These are phyloP conservation scores for Andrographis paniculata DNA, from an alignment of 305 asterid genomes.

Conservation along the genomic window DNA sequence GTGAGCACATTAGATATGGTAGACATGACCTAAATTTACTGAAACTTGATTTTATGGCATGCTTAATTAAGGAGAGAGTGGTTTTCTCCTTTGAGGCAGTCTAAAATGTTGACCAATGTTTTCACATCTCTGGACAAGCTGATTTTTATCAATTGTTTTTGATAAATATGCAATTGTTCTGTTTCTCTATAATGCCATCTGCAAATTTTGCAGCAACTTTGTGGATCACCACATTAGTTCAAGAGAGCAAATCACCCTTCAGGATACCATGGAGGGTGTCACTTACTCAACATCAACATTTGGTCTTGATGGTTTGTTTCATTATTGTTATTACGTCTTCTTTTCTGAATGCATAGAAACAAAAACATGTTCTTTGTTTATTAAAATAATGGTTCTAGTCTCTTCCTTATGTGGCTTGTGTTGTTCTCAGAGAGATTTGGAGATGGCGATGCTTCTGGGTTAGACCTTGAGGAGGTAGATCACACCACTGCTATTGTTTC, in stretches of 20 bases:
- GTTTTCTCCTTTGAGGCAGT: no score
- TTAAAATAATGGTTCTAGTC: slow-evolving; percentile 6
- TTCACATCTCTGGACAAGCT: no score
- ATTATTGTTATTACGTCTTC: slow-evolving; percentile 6
- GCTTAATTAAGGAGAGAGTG: no score
- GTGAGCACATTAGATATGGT: no score
- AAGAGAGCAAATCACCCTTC: slow-evolving; percentile 97
- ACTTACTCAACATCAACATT: slow-evolving; percentile 82
- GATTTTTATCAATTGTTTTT: no score
- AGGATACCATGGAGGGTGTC: slow-evolving; percentile 87
- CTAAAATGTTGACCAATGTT: no score
- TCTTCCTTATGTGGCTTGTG: slow-evolving; percentile 19
- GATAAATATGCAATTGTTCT: no score
- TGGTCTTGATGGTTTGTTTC: slow-evolving; percentile 87
- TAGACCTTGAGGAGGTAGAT: slow-evolving; percentile 94
- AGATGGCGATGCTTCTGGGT: slow-evolving; percentile 89
- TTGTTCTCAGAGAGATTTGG: slow-evolving; percentile 89
- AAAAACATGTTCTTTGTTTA: background rate
- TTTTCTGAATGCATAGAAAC: slow-evolving; percentile 7
- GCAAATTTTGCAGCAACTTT: slow-evolving; percentile 63
- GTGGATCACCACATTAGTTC: slow-evolving; percentile 96
- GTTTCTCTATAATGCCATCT: slow-evolving; percentile 15
- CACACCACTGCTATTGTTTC: slow-evolving; percentile 8
- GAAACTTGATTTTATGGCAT: no score
- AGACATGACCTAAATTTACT: no score